These are phyloP conservation scores for Carex parvula DNA, from an alignment of 176 grass and related monocot genomes.

Conservation along the genomic window DNA sequence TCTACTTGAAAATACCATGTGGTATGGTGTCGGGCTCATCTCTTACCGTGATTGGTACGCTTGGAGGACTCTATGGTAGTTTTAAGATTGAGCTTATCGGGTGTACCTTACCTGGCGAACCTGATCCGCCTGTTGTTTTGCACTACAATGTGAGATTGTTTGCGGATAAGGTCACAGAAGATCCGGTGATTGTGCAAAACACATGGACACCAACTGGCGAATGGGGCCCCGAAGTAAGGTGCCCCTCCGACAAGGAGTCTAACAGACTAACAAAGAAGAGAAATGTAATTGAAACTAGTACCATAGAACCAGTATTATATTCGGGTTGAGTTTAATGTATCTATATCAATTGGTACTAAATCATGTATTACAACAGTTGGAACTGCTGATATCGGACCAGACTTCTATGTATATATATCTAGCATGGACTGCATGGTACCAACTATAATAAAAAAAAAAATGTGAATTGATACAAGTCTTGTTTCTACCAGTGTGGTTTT, in stretches of 20 bases:
- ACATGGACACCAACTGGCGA: slow-evolving; percentile 51
- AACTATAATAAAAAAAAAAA: too few relatives aligned
- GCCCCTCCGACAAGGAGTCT: slow-evolving; percentile 41
- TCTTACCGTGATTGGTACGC: slow-evolving; percentile 75
- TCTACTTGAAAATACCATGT: slow-evolving; percentile 60
- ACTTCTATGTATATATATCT: too few relatives aligned
- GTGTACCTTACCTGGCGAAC: slow-evolving; percentile 54
- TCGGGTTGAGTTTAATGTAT: not conserved
- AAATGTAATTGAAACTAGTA: slow-evolving; percentile 41
- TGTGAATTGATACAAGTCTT: too few relatives aligned
- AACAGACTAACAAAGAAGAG: slow-evolving; percentile 35
- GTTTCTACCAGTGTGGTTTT: too few relatives aligned
- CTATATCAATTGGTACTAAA: too few relatives aligned
- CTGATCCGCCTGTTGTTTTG: slow-evolving; percentile 56
- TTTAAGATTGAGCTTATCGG: slow-evolving; percentile 70
- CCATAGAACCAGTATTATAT: not conserved
- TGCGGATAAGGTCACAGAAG: slow-evolving; percentile 54
- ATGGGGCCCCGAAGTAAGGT: slow-evolving; percentile 73
- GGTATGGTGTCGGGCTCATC: slow-evolving; percentile 73
- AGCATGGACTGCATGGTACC: too few relatives aligned
- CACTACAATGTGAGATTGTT: slow-evolving; percentile 62
- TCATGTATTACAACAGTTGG: too few relatives aligned
- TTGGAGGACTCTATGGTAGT: slow-evolving; percentile 56
- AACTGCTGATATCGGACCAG: too few relatives aligned
- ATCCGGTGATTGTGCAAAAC: slow-evolving; percentile 86